Evolutionary conservation across 2,329 filamentous ascomycete species (phyloP), one percentile per base, ranked within the genome.

Genomic region (Phaeophleospora eucalypticola): DNA sequence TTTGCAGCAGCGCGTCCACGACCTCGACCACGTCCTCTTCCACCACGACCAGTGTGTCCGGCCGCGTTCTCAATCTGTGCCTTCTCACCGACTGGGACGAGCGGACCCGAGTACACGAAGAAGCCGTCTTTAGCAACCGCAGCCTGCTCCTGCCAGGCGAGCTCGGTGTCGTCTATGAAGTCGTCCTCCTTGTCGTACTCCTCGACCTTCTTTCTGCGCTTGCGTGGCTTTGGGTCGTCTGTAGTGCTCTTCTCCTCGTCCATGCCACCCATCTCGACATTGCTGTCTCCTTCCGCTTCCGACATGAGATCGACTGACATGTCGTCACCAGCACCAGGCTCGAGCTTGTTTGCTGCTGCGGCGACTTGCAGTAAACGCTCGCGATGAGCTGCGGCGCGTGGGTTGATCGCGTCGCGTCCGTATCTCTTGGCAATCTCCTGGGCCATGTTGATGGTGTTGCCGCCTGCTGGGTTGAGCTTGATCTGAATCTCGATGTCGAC

Each of bases 51-150:
- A 9, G 48, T 48, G n/a, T 54, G 46, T 12, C 53, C 44, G 14
- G 56, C 48, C 3, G 51, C 61, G 2, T 58, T 57, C 39, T 65
- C 62, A 33, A 65, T 53, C 17, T 60, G 56, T n/a, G 60, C 58
- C 18, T 53, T 91, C 70, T 95, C 86, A 17, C 84, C 87, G 68
- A 95, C 89, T 4, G 86, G 86, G 17, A 97, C 80, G 38, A 98
- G 74, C 7, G 91, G 91, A 3, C 93, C 93, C 51, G 88, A 94
- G 69, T 96, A 98, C 1, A 98, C 93, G 65, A 97, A 98, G 73
- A 97, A 98, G 1, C 93, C 93, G 65, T 97, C 93, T 58, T 91
- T 88, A 57, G 88, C 91, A 38, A 93, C 90, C 3, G 91, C 89
- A 4, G 91, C 91, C 65, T 95, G 87, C 62, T 95, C 89, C 68